Evolutionary conservation across 2,329 filamentous ascomycete genomes (phyloP).

Genomic region (Fusarium falciforme): DNA sequence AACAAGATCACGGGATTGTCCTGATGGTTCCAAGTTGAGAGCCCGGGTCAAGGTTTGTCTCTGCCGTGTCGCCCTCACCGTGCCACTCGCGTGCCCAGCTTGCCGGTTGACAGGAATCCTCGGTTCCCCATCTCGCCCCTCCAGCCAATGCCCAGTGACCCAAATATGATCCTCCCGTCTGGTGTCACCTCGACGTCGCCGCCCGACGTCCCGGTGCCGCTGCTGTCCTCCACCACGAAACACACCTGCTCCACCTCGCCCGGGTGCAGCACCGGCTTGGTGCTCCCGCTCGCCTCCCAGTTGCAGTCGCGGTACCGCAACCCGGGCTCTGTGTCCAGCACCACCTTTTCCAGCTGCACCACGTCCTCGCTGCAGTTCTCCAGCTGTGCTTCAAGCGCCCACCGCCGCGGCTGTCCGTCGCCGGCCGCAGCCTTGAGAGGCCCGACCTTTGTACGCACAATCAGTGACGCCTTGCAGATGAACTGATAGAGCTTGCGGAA

Average conservation of each 20-base stretch:
- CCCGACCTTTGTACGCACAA: conserved; percentile 90
- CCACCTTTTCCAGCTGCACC: conserved; percentile 79
- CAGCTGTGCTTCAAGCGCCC: conserved; percentile 91
- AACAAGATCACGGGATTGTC: not conserved
- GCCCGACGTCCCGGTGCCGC: conserved; percentile 44
- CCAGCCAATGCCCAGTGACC: conserved; percentile 89
- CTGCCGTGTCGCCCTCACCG: conserved; percentile 39
- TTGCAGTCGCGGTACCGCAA: conserved; percentile 67
- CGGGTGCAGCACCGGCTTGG: conserved; percentile 68
- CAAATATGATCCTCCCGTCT: conserved; percentile 75
- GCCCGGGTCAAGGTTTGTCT: conserved; percentile 10
- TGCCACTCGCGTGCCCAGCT: conserved; percentile 68
- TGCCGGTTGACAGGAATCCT: conserved; percentile 89
- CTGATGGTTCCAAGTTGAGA: not conserved
- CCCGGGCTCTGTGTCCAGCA: conserved; percentile 64
- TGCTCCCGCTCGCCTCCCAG: conserved; percentile 59
- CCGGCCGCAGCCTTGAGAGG: conserved; percentile 57
- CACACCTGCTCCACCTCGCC: conserved; percentile 75
- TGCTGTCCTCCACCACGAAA: conserved; percentile 65
- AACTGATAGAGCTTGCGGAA: conserved; percentile 98
- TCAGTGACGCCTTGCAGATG: conserved; percentile 87
- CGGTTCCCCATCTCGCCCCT: conserved; percentile 88
- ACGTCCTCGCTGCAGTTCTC: conserved; percentile 92
- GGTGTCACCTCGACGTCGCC: conserved; percentile 53
- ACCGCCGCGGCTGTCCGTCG: conserved; percentile 54